Percentiles rank a stretch among this genome's conserved stretches.
Evolutionary conservation across 1,139 yeast genomes (phyloP).

Genomic region (Zygoascus hellenicus): DNA sequence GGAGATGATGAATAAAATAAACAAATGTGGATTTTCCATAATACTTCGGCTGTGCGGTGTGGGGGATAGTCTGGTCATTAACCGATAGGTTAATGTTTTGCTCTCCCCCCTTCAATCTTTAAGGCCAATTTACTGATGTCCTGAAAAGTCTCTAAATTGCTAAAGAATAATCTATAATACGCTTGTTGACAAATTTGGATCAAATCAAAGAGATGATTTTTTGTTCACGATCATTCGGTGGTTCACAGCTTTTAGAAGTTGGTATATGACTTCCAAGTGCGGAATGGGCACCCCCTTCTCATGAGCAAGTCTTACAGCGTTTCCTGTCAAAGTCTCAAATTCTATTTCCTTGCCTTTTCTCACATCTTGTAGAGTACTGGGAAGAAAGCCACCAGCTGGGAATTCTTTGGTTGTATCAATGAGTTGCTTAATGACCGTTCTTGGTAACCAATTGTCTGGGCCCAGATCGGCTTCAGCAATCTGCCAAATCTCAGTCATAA

Average conservation of each 20-base stretch:
- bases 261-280: conserved; percentile 16
- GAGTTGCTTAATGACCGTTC: conserved; percentile 10
- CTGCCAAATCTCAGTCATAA: conserved; percentile 20
- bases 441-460: conserved; percentile 16
- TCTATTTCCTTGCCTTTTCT: conserved; percentile 22
- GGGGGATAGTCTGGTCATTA: too few species aligned
- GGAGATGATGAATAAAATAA: too few species aligned
- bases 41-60: too few species aligned
- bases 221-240: not conserved
- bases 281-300: conserved; percentile 18
- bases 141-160: too few species aligned
- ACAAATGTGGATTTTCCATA: too few species aligned
- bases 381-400: conserved; percentile 18
- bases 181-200: too few species aligned
- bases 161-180: too few species aligned
- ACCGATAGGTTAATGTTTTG: too few species aligned
- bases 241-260: conserved; percentile 19
- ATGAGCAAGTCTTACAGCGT: conserved; percentile 21
- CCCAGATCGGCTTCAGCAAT: conserved; percentile 21
- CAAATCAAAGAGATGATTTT: too few species aligned
- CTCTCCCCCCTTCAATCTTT: too few species aligned
- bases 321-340: conserved; percentile 22
- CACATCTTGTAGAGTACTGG: conserved; percentile 25
- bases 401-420: conserved; percentile 14
- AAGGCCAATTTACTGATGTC: too few species aligned